Conservation (phyloP, 1,139 yeast genomes). For the Scheffersomyces cryptocercus region DNA sequence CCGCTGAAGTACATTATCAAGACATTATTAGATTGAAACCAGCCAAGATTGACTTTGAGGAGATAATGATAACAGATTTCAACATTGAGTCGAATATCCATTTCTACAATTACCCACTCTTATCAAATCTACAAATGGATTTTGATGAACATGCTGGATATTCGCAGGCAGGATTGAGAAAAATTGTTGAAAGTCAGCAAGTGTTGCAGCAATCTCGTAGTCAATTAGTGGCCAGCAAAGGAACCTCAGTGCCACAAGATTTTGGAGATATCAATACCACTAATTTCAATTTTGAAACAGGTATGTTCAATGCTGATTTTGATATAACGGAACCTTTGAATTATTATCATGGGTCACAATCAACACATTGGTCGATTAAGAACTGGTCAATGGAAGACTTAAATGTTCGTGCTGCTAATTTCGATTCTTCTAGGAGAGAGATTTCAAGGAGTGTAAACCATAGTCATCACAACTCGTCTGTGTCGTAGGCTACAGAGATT, state of each 20-base stretch:
- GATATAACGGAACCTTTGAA: slow-evolving; percentile 24
- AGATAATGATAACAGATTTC: slow-evolving; percentile 21
- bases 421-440: slow-evolving; percentile 24
- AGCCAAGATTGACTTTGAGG: slow-evolving; percentile 21
- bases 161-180: slow-evolving; percentile 10
- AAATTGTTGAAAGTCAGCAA: slow-evolving; percentile 5
- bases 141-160: slow-evolving; percentile 4
- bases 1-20: slow-evolving; percentile 9
- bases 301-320: slow-evolving; percentile 28
- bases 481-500: neutral
- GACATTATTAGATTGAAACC: slow-evolving; percentile 27
- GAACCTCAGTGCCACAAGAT: slow-evolving; percentile 6
- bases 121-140: slow-evolving; percentile 16
- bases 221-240: slow-evolving; percentile 2
- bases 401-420: slow-evolving; percentile 20
- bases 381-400: slow-evolving; percentile 22
- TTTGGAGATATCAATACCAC: slow-evolving; percentile 9
- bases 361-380: slow-evolving; percentile 11
- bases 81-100: slow-evolving; percentile 15
- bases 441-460: slow-evolving; percentile 14
- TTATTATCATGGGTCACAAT: slow-evolving; percentile 13
- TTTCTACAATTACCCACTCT: slow-evolving; percentile 24
- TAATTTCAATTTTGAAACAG: slow-evolving; percentile 22
- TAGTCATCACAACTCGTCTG: neutral
- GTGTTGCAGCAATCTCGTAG: slow-evolving; percentile 2